Base-by-base conservation (phyloP, 345 rosid species). In the Linum trigynum region DNA sequence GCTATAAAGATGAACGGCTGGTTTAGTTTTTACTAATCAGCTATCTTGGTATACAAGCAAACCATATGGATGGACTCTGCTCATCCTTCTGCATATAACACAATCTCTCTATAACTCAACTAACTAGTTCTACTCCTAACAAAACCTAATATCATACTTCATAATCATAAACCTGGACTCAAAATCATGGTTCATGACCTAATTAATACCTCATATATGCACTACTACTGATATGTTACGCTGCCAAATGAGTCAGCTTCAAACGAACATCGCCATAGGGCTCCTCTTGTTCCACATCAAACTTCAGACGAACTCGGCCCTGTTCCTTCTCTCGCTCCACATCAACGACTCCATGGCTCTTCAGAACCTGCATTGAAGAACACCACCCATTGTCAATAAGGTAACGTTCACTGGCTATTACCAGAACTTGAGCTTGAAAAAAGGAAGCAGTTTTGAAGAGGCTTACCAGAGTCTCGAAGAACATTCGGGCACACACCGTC, bases 401-500 rank as follows among this genome's bases (percentile, higher is more conserved):
- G 11, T 37, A 36, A 12, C 9, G 23, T 0, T 9, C 36, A 17
- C 0, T 5, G 0, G 16, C 55, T 48, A 37, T 37, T 2, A 67
- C 5, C 16, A 37, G 3, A 23, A n/a, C 59, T 8, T 3, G 5
- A n/a, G 39, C 57, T 39, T 17, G 35, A 38, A 15, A 16, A 66
- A 17, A 35, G 51, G 38, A 16, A 59, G 23, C 5, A 48, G n/a
- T 15, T 17, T 57, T 55, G 11, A 12, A 39, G 64, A 66, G 57
- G 62, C 67, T 77, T 78, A 90, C 95, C 84, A 90, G 75, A 10
- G 85, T 88, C 74, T 94, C 92, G 39, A 62, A 94, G 73, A 94
- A 94, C 99, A 94, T 90, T 62, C 96, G 82, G 74, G 97, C 92
- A 65, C 90, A 82, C 37, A 85, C 11, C 71, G 78, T 86, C 72